Base-by-base conservation (phyloP, 257 asterid species). In the Ilex asprella region DNA sequence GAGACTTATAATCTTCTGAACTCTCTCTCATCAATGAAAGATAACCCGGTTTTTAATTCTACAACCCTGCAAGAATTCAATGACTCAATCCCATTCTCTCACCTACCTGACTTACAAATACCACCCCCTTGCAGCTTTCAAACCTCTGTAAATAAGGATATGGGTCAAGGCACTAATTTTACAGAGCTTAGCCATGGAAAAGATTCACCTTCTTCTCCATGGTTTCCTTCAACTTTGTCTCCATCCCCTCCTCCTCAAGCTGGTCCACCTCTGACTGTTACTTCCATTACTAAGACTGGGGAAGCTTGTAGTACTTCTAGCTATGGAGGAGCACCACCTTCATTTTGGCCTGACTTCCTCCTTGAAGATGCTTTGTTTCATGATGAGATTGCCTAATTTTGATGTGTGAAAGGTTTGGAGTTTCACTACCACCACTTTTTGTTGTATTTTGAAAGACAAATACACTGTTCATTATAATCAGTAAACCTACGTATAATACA, bases 321-420 rank as follows among this genome's bases (percentile, higher is more conserved):
- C 81, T 77, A 67, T 58, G 88, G 70, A 43, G 91, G 79, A 39
- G 69, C 77, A 61, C 79, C 78, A n/a, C 69, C 74, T 14, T 67
- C 71, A 31, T 64, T 81, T 67, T 89, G 97, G 95, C 78, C 94
- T 29, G 94, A 86, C 1, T 76, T 81, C 39, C 70, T 68, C 5
- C 77, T 86, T 65, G 93, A 84, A 35, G 90, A 84, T 65, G 81
- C 95, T 43, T 69, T 89, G 3, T 86, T 86, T 65, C 81, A 73
- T 57, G 88, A 73, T 57, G 88, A 77, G 65, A 74, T 83, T 75
- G 74, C 75, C 53, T 79, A 76, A 67, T 56, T 31, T 2, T 27
- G 32, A 7, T 41, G 16, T 35, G 21, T 57, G 59, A 31, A 65
- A 67, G 69, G 58, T 44, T 64, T 74, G 80, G 71, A 59, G 69